Percentiles rank a stretch among this genome's conserved stretches.
These are phyloP conservation scores for Huntiella decipiens DNA, from an alignment of 2,329 filamentous ascomycete genomes.

Conservation along the genomic window DNA sequence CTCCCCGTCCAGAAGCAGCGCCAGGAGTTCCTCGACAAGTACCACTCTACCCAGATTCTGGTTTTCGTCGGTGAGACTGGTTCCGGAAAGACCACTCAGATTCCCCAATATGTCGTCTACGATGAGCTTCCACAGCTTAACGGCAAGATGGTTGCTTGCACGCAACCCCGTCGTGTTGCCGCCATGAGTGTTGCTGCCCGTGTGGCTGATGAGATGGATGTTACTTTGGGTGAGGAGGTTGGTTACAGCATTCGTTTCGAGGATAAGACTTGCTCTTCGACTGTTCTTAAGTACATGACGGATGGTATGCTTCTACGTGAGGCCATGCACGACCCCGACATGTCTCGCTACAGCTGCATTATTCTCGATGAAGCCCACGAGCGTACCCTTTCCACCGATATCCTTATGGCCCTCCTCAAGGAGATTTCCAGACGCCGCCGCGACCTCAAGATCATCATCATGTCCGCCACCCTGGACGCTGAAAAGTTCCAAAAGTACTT, in stretches of 20 bases:
- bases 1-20: conserved; percentile 85
- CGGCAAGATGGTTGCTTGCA: conserved; percentile 87
- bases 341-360: conserved; percentile 88
- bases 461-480: conserved; percentile 93
- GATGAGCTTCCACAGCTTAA: conserved; percentile 80
- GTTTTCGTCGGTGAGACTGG: conserved; percentile 98
- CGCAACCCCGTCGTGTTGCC: conserved; percentile 89
- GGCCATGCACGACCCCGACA: conserved; percentile 85
- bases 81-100: conserved; percentile 98
- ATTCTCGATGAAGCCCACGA: conserved; percentile 98
- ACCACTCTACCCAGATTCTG: conserved; percentile 85
- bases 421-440: conserved; percentile 64
- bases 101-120: conserved; percentile 93
- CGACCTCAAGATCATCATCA: conserved; percentile 96
- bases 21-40: conserved; percentile 82
- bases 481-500: conserved; percentile 98
- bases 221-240: conserved; percentile 79
- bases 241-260: conserved; percentile 99
- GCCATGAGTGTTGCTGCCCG: conserved; percentile 97
- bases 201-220: conserved; percentile 93
- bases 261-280: conserved; percentile 74
- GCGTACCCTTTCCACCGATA: conserved; percentile 88
- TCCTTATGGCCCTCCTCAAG: conserved; percentile 91
- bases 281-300: conserved; percentile 98
- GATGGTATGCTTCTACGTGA: conserved; percentile 96